phyloP scores from a whole-genome alignment of 805 yeast genomes.

The Ogataea minuta region DNA sequence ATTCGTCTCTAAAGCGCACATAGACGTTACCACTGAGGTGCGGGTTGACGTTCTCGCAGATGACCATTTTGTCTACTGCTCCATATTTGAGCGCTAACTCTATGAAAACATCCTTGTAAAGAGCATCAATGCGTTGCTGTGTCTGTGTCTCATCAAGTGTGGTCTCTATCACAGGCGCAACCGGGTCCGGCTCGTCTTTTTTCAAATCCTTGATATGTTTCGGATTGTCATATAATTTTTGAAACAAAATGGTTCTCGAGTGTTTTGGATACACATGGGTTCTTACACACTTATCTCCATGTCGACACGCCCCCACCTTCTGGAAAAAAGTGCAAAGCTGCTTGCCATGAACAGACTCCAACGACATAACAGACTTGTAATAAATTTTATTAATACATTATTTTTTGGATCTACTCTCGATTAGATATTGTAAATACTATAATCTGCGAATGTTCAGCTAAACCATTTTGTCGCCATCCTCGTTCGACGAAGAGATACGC shows the following conservation, averaged over 20 bases:
- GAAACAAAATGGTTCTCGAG: slow-evolving; percentile 63
- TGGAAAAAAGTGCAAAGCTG: slow-evolving; percentile 49
- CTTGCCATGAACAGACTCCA: slow-evolving; percentile 10
- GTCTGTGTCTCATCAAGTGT: slow-evolving; percentile 31
- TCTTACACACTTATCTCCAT: slow-evolving; percentile 83
- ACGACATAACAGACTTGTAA: slow-evolving; percentile 1
- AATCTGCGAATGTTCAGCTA: slow-evolving; percentile 5
- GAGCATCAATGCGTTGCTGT: slow-evolving; percentile 53
- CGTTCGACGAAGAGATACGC: slow-evolving; percentile 22
- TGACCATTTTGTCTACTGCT: slow-evolving; percentile 57
- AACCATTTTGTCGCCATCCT: slow-evolving; percentile 28
- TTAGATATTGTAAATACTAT: too few species aligned
- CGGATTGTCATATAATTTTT: slow-evolving; percentile 66
- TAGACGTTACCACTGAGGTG: slow-evolving; percentile 88
- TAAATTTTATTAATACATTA: not conserved
- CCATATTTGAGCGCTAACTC: slow-evolving; percentile 52
- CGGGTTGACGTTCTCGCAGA: slow-evolving; percentile 79
- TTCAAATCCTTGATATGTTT: slow-evolving; percentile 36
- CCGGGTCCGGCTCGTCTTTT: slow-evolving; percentile 27
- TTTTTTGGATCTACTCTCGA: too few species aligned
- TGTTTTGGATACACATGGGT: slow-evolving; percentile 63
- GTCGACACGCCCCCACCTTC: slow-evolving; percentile 91
- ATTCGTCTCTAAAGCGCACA: slow-evolving; percentile 53
- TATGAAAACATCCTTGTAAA: slow-evolving; percentile 69
- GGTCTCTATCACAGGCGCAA: not conserved